Conservation (phyloP, 2,329 filamentous ascomycete species). For the Ophiostoma novo-ulmi region DNA sequence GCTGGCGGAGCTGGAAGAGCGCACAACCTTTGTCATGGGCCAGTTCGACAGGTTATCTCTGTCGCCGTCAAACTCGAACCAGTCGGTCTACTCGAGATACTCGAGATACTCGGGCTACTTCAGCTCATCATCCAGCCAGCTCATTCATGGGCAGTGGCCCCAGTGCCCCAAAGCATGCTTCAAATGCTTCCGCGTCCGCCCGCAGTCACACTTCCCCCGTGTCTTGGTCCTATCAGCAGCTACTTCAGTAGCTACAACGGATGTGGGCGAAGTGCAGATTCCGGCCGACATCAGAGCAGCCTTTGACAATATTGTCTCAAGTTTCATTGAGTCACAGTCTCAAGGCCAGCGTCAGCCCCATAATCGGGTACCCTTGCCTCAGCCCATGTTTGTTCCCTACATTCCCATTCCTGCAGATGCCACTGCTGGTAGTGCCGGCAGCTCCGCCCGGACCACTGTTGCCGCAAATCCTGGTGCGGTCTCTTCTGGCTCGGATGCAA, state of each 20-base stretch:
- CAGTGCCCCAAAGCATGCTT: background rate
- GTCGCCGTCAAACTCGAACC: background rate
- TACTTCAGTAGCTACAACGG: background rate
- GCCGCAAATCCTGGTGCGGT: background rate
- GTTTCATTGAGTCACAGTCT: background rate
- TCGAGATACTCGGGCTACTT: too few species aligned
- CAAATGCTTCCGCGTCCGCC: background rate
- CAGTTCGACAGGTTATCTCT: background rate
- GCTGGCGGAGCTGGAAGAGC: background rate
- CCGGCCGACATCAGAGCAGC: background rate
- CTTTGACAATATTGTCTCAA: background rate
- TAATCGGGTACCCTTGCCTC: background rate
- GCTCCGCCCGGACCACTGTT: background rate
- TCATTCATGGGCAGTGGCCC: background rate
- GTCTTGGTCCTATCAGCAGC: background rate
- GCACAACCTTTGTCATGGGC: background rate
- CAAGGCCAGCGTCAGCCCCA: background rate
- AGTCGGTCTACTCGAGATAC: background rate
- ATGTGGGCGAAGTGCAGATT: background rate
- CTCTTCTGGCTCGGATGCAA: too few species aligned
- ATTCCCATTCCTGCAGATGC: background rate
- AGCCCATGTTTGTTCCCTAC: slow-evolving; percentile 4
- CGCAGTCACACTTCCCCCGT: background rate
- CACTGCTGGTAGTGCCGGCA: background rate
- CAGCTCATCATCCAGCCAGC: background rate